Percentiles rank a stretch among this genome's conserved stretches.
phyloP scores from a whole-genome alignment of 305 asterid species.

The Fraxinus paxiana region DNA sequence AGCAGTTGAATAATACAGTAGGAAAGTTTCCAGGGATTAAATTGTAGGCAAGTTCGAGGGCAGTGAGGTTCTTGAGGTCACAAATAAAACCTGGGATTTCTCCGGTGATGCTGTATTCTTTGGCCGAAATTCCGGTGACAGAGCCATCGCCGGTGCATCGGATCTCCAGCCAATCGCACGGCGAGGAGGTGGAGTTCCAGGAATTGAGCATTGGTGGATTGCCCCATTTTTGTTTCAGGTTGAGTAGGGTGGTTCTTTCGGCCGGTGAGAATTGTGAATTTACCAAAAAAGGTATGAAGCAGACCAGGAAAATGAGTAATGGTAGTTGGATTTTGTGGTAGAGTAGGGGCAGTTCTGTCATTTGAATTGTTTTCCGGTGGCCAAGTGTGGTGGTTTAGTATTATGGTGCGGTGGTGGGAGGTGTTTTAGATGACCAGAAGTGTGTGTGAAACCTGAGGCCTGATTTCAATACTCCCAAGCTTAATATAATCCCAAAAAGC shows the following conservation, averaged over 20 bases:
- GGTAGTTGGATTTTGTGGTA: slow-evolving; percentile 9
- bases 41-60: slow-evolving; percentile 42
- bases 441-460: neutral
- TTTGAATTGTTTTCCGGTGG: slow-evolving; percentile 22
- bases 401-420: neutral
- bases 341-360: slow-evolving; percentile 36
- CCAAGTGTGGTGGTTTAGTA: neutral
- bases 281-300: slow-evolving; percentile 40
- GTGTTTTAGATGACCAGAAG: neutral
- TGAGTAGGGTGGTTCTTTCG: slow-evolving; percentile 48
- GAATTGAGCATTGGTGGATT: slow-evolving; percentile 45
- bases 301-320: slow-evolving; percentile 30
- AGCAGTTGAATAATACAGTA: slow-evolving; percentile 41
- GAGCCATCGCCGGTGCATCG: slow-evolving; percentile 45
- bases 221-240: slow-evolving; percentile 55
- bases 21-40: slow-evolving; percentile 51
- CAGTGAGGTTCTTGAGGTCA: slow-evolving; percentile 43
- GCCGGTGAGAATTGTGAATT: slow-evolving; percentile 47
- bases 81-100: slow-evolving; percentile 49
- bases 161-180: slow-evolving; percentile 70
- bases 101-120: slow-evolving; percentile 26
- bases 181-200: slow-evolving; percentile 71
- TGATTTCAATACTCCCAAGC: neutral
- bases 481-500: neutral
- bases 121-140: slow-evolving; percentile 42